phyloP scores from a whole-genome alignment of 768 basidiomycete species.

The Suillus subaureus region DNA sequence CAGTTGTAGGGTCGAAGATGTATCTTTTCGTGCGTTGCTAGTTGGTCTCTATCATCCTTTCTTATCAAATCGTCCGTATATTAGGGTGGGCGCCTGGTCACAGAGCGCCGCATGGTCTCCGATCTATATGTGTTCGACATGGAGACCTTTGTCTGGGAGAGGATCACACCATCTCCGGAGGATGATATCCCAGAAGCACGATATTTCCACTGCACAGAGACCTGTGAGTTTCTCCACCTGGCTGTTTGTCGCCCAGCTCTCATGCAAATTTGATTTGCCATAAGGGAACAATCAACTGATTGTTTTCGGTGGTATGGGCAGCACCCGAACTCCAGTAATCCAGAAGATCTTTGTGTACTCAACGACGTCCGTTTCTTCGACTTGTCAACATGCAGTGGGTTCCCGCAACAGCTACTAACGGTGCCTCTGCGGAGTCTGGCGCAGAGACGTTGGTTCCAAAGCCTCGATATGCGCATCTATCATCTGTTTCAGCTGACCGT shows the following conservation, averaged over 20 bases:
- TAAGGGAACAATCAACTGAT: slow-evolving; percentile 86
- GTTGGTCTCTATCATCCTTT: not conserved
- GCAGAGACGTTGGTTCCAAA: slow-evolving; percentile 65
- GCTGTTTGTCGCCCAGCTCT: slow-evolving; percentile 3
- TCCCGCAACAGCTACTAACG: slow-evolving; percentile 38
- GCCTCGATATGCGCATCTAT: slow-evolving; percentile 93
- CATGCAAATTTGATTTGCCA: slow-evolving; percentile 19
- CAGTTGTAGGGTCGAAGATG: slow-evolving; percentile 84
- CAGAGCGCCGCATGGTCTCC: slow-evolving; percentile 84
- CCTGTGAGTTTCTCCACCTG: slow-evolving; percentile 51
- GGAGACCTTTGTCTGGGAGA: slow-evolving; percentile 79
- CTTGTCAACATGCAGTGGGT: slow-evolving; percentile 75
- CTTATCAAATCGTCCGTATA: not conserved
- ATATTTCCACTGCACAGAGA: slow-evolving; percentile 94
- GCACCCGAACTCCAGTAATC: slow-evolving; percentile 66
- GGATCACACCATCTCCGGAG: slow-evolving; percentile 56
- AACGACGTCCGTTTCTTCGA: slow-evolving; percentile 93
- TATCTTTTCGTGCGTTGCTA: slow-evolving; percentile 76
- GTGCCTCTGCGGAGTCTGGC: slow-evolving; percentile 36
- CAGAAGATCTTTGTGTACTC: slow-evolving; percentile 87
- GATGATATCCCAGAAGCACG: slow-evolving; percentile 79
- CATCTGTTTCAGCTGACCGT: slow-evolving; percentile 79
- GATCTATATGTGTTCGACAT: slow-evolving; percentile 91
- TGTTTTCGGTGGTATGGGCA: slow-evolving; percentile 94
- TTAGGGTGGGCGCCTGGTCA: slow-evolving; percentile 85